phyloP scores from a whole-genome alignment of 208 protist genomes.

The Herpetomonas tarakana region DNA sequence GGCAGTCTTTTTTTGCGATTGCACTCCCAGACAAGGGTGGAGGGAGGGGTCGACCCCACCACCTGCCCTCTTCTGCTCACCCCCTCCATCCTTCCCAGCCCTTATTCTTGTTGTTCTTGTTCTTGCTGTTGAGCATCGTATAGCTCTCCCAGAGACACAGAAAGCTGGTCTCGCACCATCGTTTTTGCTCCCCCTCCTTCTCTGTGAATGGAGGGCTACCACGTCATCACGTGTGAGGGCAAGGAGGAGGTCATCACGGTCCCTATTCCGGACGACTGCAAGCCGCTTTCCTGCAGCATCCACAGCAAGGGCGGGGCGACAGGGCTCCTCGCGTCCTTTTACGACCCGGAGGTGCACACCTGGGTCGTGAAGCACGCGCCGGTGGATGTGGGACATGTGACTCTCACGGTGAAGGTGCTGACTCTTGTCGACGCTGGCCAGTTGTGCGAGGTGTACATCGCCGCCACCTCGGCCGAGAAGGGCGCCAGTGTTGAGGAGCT shows the following conservation, averaged over 20 bases:
- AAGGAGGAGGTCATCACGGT: slow-evolving; percentile 20
- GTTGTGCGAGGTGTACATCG: slow-evolving; percentile 38
- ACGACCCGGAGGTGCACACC: slow-evolving; percentile 30
- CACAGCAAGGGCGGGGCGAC: slow-evolving; percentile 20
- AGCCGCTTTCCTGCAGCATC: slow-evolving; percentile 34
- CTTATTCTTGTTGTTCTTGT: too few relatives aligned
- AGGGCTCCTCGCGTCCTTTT: slow-evolving; percentile 55
- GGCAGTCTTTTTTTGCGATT: too few relatives aligned
- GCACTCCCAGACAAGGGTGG: too few relatives aligned
- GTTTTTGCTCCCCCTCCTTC: too few relatives aligned
- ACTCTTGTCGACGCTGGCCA: slow-evolving; percentile 41
- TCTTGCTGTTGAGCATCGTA: too few relatives aligned
- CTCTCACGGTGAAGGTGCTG: slow-evolving; percentile 35
- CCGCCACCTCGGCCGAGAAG: slow-evolving; percentile 26
- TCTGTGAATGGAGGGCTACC: slow-evolving; percentile 14
- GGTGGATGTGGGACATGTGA: slow-evolving; percentile 12
- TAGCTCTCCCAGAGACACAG: too few relatives aligned
- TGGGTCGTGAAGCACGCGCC: slow-evolving; percentile 56
- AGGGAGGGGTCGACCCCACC: too few relatives aligned
- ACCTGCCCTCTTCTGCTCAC: too few relatives aligned
- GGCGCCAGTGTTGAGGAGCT: slow-evolving; percentile 21
- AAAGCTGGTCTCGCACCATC: too few relatives aligned
- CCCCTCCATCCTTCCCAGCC: too few relatives aligned
- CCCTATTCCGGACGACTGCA: slow-evolving; percentile 26
- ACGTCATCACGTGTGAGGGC: slow-evolving; percentile 27